Conservation (phyloP, 176 grass and related monocot genomes). For the Ensete ventricosum region DNA sequence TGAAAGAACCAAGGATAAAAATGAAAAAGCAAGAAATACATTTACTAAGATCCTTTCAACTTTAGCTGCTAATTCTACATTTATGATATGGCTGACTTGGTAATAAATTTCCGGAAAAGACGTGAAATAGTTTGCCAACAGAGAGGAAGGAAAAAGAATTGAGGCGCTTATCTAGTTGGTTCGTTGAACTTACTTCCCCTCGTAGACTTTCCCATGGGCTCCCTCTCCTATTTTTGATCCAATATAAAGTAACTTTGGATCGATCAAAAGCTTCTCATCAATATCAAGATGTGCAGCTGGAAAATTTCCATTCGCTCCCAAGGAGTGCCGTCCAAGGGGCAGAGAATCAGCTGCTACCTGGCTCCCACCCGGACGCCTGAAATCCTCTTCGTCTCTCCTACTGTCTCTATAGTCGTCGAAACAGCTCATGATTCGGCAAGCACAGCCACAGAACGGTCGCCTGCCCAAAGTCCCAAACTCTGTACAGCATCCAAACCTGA, state of each 20-base stretch:
- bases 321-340: constrained; percentile 20
- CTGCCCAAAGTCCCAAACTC: not conserved
- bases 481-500: not conserved
- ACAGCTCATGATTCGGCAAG: constrained; percentile 13
- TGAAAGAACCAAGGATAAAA: not conserved
- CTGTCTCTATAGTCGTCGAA: constrained; percentile 10
- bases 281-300: constrained; percentile 25
- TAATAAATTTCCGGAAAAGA: not conserved
- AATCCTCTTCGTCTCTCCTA: constrained; percentile 15
- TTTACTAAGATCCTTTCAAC: not conserved
- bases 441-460: not conserved
- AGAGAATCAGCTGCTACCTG: constrained; percentile 32
- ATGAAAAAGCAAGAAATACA: not conserved
- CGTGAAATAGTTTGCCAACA: not conserved
- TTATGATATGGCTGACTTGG: not conserved
- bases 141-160: not conserved
- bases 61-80: not conserved
- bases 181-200: constrained; percentile 39
- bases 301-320: constrained; percentile 21
- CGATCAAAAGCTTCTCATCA: constrained; percentile 35
- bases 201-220: constrained; percentile 51
- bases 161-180: not conserved
- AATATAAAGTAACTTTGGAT: constrained; percentile 40
- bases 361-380: constrained; percentile 8
- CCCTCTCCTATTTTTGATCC: constrained; percentile 50